A percentile compares a stretch with the other conserved stretches of the same genome.
Evolutionary conservation across 176 grass and related monocot species (phyloP).

Genomic region (Guadua angustifolia): DNA sequence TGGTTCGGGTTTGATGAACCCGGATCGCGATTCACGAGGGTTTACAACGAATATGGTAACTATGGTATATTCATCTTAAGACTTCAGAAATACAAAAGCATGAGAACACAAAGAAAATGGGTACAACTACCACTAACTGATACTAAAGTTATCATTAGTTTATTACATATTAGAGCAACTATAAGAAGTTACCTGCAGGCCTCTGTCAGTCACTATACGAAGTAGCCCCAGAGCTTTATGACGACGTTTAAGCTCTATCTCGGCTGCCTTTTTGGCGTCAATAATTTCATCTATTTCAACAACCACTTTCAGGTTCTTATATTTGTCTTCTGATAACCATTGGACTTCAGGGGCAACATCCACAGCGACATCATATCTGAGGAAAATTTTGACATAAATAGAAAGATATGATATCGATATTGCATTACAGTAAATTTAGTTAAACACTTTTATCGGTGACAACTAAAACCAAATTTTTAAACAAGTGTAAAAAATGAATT

Average conservation of each 20-base stretch:
- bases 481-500: conserved; percentile 18
- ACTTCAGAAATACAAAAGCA: background rate
- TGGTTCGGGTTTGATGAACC: too few relatives aligned
- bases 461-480: conserved; percentile 16
- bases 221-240: conserved; percentile 81
- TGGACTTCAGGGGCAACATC: conserved; percentile 74
- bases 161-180: conserved; percentile 26
- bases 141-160: background rate
- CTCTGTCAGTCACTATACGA: conserved; percentile 78
- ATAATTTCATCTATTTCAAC: conserved; percentile 88
- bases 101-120: background rate
- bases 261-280: conserved; percentile 69
- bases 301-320: conserved; percentile 89
- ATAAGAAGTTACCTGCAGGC: conserved; percentile 73
- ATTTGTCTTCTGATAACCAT: conserved; percentile 85
- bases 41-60: too few relatives aligned
- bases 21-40: too few relatives aligned
- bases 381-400: conserved; percentile 23
- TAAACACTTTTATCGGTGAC: conserved; percentile 16
- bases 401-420: conserved; percentile 26
- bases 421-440: background rate
- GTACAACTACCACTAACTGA: conserved; percentile 15
- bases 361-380: conserved; percentile 86
- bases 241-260: conserved; percentile 71
- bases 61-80: background rate